Base-by-base conservation (phyloP, 108 stramenopile genomes). In the Cyclotella baltica region DNA sequence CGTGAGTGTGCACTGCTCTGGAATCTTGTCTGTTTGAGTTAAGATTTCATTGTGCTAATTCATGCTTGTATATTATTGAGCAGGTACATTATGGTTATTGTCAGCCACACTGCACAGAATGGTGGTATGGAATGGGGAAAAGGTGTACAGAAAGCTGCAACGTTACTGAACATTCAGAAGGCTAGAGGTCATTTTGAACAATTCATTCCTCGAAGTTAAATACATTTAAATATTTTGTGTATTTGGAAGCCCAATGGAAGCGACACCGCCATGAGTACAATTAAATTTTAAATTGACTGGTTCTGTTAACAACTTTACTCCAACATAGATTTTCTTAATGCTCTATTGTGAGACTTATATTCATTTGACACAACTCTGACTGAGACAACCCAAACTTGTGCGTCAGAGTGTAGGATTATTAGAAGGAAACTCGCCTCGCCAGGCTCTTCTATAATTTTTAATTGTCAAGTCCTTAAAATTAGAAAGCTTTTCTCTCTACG, bases 11-110 rank as follows among this genome's bases (percentile, higher is more conserved):
- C 2, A 23, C 9, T 20, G 22, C 20, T 27, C 22, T 23, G 55
- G n/a, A 11, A 25, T 10, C 23, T 5, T 1, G 11, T 25, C 20
- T 55, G 23, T 22, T 55, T 25, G 3, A 1, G 47, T 48, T 48
- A n/a, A n/a, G 47, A n/a, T 55, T 55, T 10, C 23, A 25, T 5
- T 25, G 11, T 4, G 10, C 23, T 2, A 55, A 6, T 11, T 4
- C 4, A 55, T 6, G 20, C 2, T 27, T 25, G 1, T 25, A 1
- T 25, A 1, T 27, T 55, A 4, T n/a, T 48, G 19, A 2, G n/a
- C 55, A 55, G 55, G 23, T 98, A 96, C 78, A 98, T 99, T 50
- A 98, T 99, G 99, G 96, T 99, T 57, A 96, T 99, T 75, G 91
- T 96, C 9, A 86, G 89, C 47, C 90, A 95, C 76, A 88, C 94